Evolutionary conservation across 768 basidiomycete genomes (phyloP), one percentile per base, ranked within the genome.

Genomic region (Trametes gibbosa): DNA sequence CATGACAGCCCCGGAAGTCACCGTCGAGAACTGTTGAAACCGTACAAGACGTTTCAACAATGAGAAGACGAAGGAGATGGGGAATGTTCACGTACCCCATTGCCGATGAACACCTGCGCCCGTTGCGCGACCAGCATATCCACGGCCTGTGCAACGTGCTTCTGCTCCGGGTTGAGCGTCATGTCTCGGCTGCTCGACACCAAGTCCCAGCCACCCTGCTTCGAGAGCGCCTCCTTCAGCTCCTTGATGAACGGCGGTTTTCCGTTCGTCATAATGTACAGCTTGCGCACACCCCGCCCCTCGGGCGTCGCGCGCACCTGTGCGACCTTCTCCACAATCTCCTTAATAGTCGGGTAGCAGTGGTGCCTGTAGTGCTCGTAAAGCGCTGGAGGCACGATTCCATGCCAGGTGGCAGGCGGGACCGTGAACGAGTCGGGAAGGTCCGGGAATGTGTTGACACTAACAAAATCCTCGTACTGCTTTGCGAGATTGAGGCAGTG

Each of bases 51-150:
- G 10, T 32, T 4, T 32, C 29, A 32, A 32, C 29, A 10, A 32
- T 8, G 21, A 35, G 14, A 35, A 9, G 12, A 52, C 29, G 19
- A 6, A 23, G 4, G 27, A 10, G 21, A 43, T 13, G 7, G 32
- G 21, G 5, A 45, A n/a, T n/a, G n/a, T n/a, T 13, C 4, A 45
- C 43, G 23, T 14, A 79, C 79, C 67, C 82, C 83, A 47, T 83
- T 82, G 3, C 82, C 82, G 43, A 82, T 71, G 65, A 83, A 76
- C 25, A 77, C 71, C 53, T 81, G 77, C 4, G 79, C 79, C 50
- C 71, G 70, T 58, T 74, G 67, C 1, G 75, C 79, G 21, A 81
- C 72, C 3, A 76, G 67, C 78, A 83, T 83, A 60, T 83, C 82
- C 40, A 82, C 63, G 35, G 76, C 75, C 63, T 79, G 77, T 0